Conservation (phyloP, 2,329 filamentous ascomycete species). For the Exophiala oligosperma region DNA sequence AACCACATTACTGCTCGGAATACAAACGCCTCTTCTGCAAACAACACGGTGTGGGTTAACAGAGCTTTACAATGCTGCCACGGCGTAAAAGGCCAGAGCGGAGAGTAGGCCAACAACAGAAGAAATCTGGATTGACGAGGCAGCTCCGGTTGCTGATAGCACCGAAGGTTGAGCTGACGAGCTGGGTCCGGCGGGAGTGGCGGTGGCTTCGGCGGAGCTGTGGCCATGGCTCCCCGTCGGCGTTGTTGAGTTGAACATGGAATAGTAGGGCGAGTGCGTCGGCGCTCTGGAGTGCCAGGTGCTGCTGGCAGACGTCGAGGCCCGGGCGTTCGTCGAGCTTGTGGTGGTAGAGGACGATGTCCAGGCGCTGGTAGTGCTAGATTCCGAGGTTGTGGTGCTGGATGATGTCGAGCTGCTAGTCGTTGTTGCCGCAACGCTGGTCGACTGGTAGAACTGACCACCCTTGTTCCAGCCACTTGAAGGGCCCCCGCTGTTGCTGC, state of each 20-base stretch:
- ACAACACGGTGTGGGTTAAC: not conserved
- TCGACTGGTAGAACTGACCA: slow-evolving; percentile 10
- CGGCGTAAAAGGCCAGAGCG: slow-evolving; percentile 8
- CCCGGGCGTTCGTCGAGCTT: not conserved
- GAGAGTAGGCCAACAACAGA: slow-evolving; percentile 10
- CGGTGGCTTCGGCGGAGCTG: slow-evolving; percentile 8
- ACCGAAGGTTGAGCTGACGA: slow-evolving; percentile 12
- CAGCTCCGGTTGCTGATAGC: slow-evolving; percentile 12
- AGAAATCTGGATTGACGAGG: slow-evolving; percentile 3
- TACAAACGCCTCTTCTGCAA: not conserved
- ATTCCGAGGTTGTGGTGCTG: slow-evolving; percentile 20
- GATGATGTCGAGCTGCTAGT: slow-evolving; percentile 32
- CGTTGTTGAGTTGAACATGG: slow-evolving; percentile 17
- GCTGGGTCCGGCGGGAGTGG: slow-evolving; percentile 10
- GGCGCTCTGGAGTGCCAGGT: not conserved
- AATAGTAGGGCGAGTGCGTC: slow-evolving; percentile 20
- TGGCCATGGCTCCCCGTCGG: not conserved
- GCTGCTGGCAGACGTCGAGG: slow-evolving; percentile 1
- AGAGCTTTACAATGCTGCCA: slow-evolving; percentile 8
- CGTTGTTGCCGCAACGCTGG: slow-evolving; percentile 5
- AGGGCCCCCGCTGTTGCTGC: not conserved
- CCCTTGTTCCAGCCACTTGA: slow-evolving; percentile 3
- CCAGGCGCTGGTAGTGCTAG: slow-evolving; percentile 18
- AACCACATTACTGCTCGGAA: slow-evolving; percentile 3
- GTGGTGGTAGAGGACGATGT: not conserved